These are phyloP conservation scores for Neltuma alba DNA, from an alignment of 306 rosid genomes.

Conservation along the genomic window DNA sequence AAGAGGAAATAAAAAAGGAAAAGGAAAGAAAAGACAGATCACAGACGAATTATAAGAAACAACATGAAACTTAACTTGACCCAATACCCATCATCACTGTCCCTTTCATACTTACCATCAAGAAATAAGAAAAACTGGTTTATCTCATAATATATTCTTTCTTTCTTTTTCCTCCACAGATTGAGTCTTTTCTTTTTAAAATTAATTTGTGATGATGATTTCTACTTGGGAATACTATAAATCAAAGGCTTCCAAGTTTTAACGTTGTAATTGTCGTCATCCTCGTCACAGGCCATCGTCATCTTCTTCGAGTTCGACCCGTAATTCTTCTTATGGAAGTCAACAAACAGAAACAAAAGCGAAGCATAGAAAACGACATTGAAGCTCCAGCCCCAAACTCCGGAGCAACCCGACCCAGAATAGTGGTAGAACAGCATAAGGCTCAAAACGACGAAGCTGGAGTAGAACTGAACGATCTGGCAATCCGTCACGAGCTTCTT, in stretches of 20 bases:
- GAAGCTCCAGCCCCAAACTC: constrained; percentile 73
- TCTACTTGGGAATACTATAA: not conserved
- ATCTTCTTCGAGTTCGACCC: not conserved
- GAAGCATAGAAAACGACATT: constrained; percentile 64
- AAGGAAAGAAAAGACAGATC: not conserved
- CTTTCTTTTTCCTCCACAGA: too few relatives aligned
- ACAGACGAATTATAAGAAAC: not conserved
- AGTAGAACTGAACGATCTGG: constrained; percentile 69
- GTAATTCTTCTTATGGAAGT: constrained; percentile 62
- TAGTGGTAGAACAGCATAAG: constrained; percentile 60
- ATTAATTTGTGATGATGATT: too few relatives aligned
- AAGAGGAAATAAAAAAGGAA: not conserved
- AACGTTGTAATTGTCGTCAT: not conserved
- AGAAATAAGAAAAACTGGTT: not conserved
- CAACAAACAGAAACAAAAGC: constrained; percentile 60
- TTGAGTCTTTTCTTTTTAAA: too few relatives aligned
- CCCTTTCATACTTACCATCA: not conserved
- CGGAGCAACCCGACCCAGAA: constrained; percentile 66
- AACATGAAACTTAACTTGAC: too few relatives aligned
- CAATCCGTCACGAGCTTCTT: constrained; percentile 62
- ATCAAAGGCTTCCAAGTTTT: not conserved
- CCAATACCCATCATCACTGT: too few relatives aligned
- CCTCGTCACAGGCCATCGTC: not conserved
- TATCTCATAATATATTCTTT: not conserved
- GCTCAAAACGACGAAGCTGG: constrained; percentile 56